Conservation (phyloP, 106 monocot genomes). For the Dendrobium chrysotoxum region DNA sequence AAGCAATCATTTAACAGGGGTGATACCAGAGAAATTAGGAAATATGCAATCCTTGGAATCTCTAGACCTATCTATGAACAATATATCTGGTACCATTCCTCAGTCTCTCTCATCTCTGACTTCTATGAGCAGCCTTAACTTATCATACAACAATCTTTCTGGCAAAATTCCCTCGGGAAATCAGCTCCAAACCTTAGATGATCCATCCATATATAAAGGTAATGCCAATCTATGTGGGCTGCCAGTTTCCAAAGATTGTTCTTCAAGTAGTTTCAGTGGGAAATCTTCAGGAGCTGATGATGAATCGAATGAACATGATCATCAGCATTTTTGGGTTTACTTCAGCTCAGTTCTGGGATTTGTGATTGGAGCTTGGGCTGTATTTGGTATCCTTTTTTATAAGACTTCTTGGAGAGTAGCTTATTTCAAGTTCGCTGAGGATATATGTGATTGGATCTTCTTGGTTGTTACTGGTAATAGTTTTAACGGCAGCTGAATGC, state of each 20-base stretch:
- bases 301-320: neutral
- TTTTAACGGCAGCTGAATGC: too few species aligned
- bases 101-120: neutral
- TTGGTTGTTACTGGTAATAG: too few species aligned
- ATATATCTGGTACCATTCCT: constrained; percentile 9
- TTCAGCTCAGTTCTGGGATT: neutral
- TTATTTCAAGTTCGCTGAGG: neutral
- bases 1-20: constrained; percentile 5
- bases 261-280: neutral
- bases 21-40: constrained; percentile 12
- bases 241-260: neutral
- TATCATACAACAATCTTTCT: constrained; percentile 5
- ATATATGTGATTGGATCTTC: neutral
- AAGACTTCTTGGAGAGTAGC: neutral
- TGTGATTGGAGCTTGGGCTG: neutral
- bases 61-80: constrained; percentile 11
- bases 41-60: neutral
- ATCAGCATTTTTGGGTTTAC: neutral
- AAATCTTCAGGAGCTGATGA: neutral
- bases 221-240: constrained; percentile 7
- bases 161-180: constrained; percentile 15
- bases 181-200: constrained; percentile 1
- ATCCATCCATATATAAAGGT: constrained; percentile 1
- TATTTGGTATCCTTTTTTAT: neutral
- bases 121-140: constrained; percentile 8